Percentiles rank a stretch among this genome's conserved stretches.
Conservation (phyloP, 441 rosid genomes). For the Populus hybrid region DNA sequence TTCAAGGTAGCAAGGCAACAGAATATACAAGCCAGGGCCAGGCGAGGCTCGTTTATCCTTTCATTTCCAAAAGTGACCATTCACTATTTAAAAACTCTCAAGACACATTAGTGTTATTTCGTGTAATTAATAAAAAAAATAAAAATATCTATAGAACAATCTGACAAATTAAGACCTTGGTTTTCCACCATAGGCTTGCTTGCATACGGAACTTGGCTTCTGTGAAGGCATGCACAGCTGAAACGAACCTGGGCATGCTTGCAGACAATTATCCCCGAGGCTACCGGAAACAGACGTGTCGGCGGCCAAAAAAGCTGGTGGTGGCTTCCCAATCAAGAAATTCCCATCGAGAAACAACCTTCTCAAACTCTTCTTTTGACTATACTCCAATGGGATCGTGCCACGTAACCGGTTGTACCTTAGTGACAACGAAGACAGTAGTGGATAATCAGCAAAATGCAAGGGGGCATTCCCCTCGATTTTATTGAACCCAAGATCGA, state of each 20-base stretch:
- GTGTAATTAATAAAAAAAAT: background rate
- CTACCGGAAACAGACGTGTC: slow-evolving; percentile 53
- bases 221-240: slow-evolving; percentile 74
- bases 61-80: too few relatives aligned
- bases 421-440: slow-evolving; percentile 61
- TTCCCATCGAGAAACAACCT: slow-evolving; percentile 76
- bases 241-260: slow-evolving; percentile 62
- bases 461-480: slow-evolving; percentile 51
- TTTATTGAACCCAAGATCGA: slow-evolving; percentile 66
- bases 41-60: too few relatives aligned
- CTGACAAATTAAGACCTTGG: slow-evolving; percentile 41
- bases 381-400: slow-evolving; percentile 54
- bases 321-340: slow-evolving; percentile 71
- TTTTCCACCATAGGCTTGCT: slow-evolving; percentile 72
- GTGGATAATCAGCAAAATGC: slow-evolving; percentile 50
- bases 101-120: background rate
- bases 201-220: slow-evolving; percentile 60
- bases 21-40: too few relatives aligned
- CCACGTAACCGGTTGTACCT: slow-evolving; percentile 72
- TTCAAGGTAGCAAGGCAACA: too few relatives aligned
- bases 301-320: slow-evolving; percentile 39
- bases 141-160: background rate
- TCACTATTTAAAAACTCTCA: background rate
- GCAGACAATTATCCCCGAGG: slow-evolving; percentile 80
- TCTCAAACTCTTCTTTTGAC: slow-evolving; percentile 44